phyloP scores from a whole-genome alignment of 176 grass and related monocot species.

The Zoysia pacifica region DNA sequence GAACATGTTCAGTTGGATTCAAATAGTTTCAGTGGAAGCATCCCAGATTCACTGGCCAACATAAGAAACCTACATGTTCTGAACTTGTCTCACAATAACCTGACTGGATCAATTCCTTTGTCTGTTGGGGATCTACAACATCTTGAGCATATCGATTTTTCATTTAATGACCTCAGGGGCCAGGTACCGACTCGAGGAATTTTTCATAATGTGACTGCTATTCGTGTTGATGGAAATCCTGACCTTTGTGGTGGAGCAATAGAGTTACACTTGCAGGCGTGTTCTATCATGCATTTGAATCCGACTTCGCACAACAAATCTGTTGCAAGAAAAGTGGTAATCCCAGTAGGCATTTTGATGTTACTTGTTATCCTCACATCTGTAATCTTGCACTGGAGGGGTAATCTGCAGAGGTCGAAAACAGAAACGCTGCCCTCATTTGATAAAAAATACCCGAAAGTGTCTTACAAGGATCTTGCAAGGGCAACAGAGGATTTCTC shows the following conservation, averaged over 20 bases:
- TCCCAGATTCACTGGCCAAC: conserved; percentile 13
- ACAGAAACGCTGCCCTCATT: not conserved
- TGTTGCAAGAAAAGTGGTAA: not conserved
- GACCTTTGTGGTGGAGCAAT: conserved; percentile 22
- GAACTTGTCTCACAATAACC: conserved; percentile 35
- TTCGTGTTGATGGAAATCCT: conserved; percentile 2
- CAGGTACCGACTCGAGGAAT: conserved; percentile 26
- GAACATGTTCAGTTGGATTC: not conserved
- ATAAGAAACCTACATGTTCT: not conserved
- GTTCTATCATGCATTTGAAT: not conserved
- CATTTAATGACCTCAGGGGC: conserved; percentile 22
- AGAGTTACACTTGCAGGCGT: not conserved
- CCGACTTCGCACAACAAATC: not conserved
- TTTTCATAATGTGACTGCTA: conserved; percentile 3
- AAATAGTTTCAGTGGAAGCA: conserved; percentile 30
- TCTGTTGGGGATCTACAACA: not conserved
- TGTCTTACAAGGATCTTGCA: too few relatives aligned
- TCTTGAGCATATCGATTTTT: conserved; percentile 15
- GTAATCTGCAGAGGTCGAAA: not conserved
- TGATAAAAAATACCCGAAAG: not conserved
- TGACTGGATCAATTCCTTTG: conserved; percentile 20
- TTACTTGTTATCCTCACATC: not conserved
- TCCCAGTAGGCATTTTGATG: not conserved
- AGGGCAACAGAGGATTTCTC: too few relatives aligned
- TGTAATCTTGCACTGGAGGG: too few relatives aligned